Percentiles rank a stretch among this genome's conserved stretches.
Evolutionary conservation across 2,329 filamentous ascomycete genomes (phyloP).

Genomic region (Dactylellina leptospora): DNA sequence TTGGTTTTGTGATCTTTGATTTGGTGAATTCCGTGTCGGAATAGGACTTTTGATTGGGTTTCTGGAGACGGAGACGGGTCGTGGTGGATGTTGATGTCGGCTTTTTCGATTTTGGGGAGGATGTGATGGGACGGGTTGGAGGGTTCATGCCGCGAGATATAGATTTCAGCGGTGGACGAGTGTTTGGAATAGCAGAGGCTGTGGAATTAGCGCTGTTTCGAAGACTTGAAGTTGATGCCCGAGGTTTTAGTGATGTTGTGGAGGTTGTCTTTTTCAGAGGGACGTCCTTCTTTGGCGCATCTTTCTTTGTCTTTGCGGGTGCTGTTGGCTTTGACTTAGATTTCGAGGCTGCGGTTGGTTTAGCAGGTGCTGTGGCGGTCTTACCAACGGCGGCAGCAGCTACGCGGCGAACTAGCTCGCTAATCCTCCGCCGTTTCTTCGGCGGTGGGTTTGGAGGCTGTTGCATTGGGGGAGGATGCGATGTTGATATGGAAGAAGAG

Average conservation of each 20-base stretch:
- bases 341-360: background rate
- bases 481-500: constrained; percentile 20
- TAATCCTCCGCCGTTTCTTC: constrained; percentile 38
- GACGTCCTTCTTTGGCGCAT: constrained; percentile 4
- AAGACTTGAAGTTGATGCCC: background rate
- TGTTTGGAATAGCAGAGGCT: background rate
- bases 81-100: background rate
- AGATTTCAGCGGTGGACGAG: constrained; percentile 30
- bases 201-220: constrained; percentile 4
- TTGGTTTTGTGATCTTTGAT: constrained; percentile 15
- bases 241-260: constrained; percentile 2
- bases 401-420: constrained; percentile 30
- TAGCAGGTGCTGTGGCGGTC: background rate
- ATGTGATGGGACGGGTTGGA: constrained; percentile 6
- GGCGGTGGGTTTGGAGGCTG: constrained; percentile 3
- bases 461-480: background rate
- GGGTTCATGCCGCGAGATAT: constrained; percentile 47
- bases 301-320: constrained; percentile 16
- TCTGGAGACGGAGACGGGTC: constrained; percentile 33
- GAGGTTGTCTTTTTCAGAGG: background rate
- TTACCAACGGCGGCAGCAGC: constrained; percentile 26
- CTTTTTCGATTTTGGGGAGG: constrained; percentile 8
- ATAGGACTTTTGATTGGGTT: constrained; percentile 16
- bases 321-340: constrained; percentile 9
- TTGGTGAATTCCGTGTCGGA: constrained; percentile 45